Conservation (phyloP, 495 filamentous ascomycete genomes). For the Penicillium goetzii region DNA sequence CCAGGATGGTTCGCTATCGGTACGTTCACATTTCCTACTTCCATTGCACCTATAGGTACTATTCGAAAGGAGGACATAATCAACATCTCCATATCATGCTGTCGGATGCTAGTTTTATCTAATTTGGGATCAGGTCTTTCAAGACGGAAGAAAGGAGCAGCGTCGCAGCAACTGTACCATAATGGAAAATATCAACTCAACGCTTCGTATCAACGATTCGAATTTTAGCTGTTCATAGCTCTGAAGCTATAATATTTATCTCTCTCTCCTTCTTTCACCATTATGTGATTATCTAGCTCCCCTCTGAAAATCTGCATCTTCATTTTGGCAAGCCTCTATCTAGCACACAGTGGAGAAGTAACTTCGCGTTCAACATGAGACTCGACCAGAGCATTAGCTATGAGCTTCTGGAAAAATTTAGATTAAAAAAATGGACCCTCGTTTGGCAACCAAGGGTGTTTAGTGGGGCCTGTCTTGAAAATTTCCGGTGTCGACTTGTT, state of each 20-base stretch:
- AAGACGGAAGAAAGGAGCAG: background rate
- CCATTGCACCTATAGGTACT: background rate
- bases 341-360: background rate
- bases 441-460: background rate
- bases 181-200: background rate
- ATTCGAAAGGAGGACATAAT: background rate
- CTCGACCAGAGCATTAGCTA: background rate
- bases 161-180: background rate
- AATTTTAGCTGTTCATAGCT: background rate
- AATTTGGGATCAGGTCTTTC: background rate
- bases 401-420: background rate
- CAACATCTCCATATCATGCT: background rate
- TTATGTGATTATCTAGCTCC: background rate
- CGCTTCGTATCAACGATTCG: background rate
- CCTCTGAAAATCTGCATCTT: background rate
- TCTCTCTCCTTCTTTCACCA: background rate
- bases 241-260: background rate
- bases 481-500: background rate
- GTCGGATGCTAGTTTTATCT: background rate
- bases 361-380: background rate
- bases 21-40: background rate
- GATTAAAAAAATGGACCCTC: background rate
- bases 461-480: background rate
- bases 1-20: no score
- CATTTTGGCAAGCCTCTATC: background rate